Base-by-base conservation (phyloP, 345 rosid species). In the Camelina neglecta region DNA sequence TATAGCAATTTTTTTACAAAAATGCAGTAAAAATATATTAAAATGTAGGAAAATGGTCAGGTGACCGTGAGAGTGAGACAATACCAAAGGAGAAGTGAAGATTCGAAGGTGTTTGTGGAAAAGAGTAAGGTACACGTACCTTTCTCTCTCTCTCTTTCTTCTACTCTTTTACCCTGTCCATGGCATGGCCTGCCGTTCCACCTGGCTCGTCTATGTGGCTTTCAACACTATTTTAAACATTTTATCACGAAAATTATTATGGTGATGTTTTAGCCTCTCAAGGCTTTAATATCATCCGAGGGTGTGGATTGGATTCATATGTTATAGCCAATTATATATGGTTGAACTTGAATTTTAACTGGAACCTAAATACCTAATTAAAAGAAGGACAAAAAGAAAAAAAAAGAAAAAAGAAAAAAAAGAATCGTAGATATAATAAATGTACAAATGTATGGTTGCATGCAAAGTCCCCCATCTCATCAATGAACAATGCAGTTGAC, bases 401-500 rank as follows among this genome's bases (percentile, higher is more conserved):
- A 38, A 3, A 38, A 38, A 15, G 51, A 75, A n/a, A 24, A 18
- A 18, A 18, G 0, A 18, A 18, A 18, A 18, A 18, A 18, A 18
- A n/a, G n/a, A 41, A 18, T 50, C 67, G 15, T 55, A 44, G 36
- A 15, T 64, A 11, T 21, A 7, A 67, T 38, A 18, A 49, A 74
- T 41, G 23, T 57, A n/a, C 1, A 29, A 20, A 65, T 48, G 26
- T 67, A 67, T 68, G 65, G 35, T 44, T 75, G 79, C 44, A 44
- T 44, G 48, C 48, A 76, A 62, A 6, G 23, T 62, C 57, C 15
- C 69, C 53, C 59, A 58, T 65, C 51, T 54, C 70, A 68, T 74
- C 64, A 69, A 69, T 69, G 68, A 24, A 15, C 42, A 45, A 51
- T 51, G 35, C 9, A 67, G 72, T 69, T 76, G 80, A 76, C 70